Conservation (phyloP, 228 moss, liverwort and hornwort species). For the Sphagnum fallax region DNA sequence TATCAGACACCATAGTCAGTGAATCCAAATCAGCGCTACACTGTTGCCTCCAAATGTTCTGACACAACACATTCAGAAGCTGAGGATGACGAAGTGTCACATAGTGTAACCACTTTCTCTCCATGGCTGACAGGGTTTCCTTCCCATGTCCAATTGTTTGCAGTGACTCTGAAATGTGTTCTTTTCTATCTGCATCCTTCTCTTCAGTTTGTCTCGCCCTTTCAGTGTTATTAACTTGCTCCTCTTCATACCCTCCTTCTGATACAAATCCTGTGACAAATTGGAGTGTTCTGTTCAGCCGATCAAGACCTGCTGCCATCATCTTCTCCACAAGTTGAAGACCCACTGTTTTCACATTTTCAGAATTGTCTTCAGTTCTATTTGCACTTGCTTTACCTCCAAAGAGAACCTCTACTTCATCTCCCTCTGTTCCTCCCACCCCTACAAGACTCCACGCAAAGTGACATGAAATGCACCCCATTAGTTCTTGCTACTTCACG, state of each 20-base stretch:
- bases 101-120: slow-evolving; percentile 60
- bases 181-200: not conserved
- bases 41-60: slow-evolving; percentile 76
- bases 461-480: too few species aligned
- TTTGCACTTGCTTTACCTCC: slow-evolving; percentile 11
- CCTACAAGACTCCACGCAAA: not conserved
- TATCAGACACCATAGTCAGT: slow-evolving; percentile 11
- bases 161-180: not conserved
- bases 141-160: not conserved
- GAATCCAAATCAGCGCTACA: slow-evolving; percentile 17
- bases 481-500: too few species aligned
- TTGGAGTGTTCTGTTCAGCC: slow-evolving; percentile 32
- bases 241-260: slow-evolving; percentile 26
- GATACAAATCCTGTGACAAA: slow-evolving; percentile 32
- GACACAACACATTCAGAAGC: slow-evolving; percentile 66
- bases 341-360: slow-evolving; percentile 19
- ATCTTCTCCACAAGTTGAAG: slow-evolving; percentile 29
- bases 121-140: slow-evolving; percentile 36
- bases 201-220: slow-evolving; percentile 4
- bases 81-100: slow-evolving; percentile 76
- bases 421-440: slow-evolving; percentile 15
- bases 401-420: slow-evolving; percentile 13
- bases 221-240: slow-evolving; percentile 16
- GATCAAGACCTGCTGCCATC: slow-evolving; percentile 30
- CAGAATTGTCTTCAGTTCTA: not conserved